phyloP scores from a whole-genome alignment of 805 yeast genomes.

The Hanseniaspora singularis region DNA sequence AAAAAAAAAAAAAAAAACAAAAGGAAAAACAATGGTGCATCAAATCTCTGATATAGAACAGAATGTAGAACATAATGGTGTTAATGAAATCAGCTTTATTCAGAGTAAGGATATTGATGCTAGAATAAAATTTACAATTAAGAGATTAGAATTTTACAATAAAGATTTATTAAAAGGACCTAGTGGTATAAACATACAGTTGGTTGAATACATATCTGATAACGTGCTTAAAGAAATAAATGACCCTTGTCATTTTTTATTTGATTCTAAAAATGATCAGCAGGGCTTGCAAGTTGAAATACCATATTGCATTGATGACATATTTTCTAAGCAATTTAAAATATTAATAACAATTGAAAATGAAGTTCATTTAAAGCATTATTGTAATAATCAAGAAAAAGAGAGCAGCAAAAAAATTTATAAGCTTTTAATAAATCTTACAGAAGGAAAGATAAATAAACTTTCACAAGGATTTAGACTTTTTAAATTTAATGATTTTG shows the following conservation, averaged over 20 bases:
- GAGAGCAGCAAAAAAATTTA: conserved; percentile 1
- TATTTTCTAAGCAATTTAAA: conserved; percentile 8
- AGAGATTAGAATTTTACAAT: not conserved
- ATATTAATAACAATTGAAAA: not conserved
- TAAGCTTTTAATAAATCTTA: not conserved
- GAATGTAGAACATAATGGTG: not conserved
- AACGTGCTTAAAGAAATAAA: not conserved
- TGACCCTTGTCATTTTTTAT: not conserved
- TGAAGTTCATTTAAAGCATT: too few relatives aligned
- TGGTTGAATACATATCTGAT: conserved; percentile 1
- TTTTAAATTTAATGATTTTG: conserved; percentile 4
- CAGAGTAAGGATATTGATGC: not conserved
- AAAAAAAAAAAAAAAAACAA: too few relatives aligned
- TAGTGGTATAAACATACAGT: not conserved
- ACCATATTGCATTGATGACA: conserved; percentile 1
- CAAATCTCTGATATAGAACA: too few relatives aligned
- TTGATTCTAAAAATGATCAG: not conserved
- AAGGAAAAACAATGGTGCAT: too few relatives aligned
- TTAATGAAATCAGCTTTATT: not conserved
- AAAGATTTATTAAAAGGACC: not conserved
- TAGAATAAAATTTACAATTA: not conserved
- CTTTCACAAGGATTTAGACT: conserved; percentile 5
- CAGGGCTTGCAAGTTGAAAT: not conserved
- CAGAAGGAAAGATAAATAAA: not conserved
- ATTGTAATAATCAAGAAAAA: too few relatives aligned